Evolutionary conservation across 2,329 filamentous ascomycete genomes (phyloP), one percentile per base, ranked within the genome.

Genomic region (Colletotrichum sp.): DNA sequence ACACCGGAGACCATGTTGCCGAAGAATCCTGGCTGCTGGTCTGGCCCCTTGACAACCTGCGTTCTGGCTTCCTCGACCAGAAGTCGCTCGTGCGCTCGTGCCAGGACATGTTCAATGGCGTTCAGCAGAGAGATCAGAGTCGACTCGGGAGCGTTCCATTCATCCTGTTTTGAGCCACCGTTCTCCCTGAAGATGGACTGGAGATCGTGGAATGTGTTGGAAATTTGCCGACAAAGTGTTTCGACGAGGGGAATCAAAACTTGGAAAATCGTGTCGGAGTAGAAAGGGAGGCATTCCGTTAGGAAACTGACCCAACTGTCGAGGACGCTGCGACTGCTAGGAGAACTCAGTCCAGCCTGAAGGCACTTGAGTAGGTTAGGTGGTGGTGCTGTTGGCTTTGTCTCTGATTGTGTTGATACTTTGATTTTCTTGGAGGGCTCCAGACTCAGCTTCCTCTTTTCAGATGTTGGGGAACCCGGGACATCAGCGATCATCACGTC

Each of bases 1-100:
- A 98, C 95, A 2, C 95, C 95, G 1, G 96, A 97, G 2, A 98
- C 95, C 92, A 98, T 98, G 79, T 95, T 98, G 60, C 96, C 96
- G 81, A 98, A 98, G 82, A 98, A 96, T 7, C 95, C 93, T 81
- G 96, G 95, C 16, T 93, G 92, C 79, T 95, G 94, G 80, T 97
- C 95, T 26, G 95, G 95, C 75, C 92, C 93, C 85, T 98, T 98
- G 58, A 89, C 87, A 38, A 91, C 87, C 71, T 93, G 91, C 58
- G 90, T 89, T 77, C 91, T 92, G 55, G 92, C 91, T 84, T 98
- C 95, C 79, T 98, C 95, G 28, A 90, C 87, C 66, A 96, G 85
- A 24, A 98, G 87, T 73, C 93, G 93, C 79, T 98, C 94, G 83
- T 99, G 97, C 6, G 94, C 96, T 79, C 93, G 92, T 21, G 96